Percentiles rank a stretch among this genome's conserved stretches.
phyloP scores from a whole-genome alignment of 2,329 filamentous ascomycete genomes.

The Dryadomyces quercivorus region DNA sequence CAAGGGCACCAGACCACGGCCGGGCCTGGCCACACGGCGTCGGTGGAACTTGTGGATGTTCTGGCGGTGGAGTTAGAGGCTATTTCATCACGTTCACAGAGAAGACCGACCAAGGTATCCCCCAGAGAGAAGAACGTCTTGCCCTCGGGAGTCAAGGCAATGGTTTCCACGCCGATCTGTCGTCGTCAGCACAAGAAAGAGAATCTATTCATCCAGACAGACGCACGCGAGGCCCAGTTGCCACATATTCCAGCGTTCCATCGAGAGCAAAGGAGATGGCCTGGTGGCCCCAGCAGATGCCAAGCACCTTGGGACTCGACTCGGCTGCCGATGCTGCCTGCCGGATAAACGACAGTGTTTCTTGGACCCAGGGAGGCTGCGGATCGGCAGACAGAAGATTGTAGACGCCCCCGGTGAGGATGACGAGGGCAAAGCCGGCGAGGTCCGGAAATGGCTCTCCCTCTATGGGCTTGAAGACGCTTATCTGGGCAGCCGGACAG shows the following conservation, averaged over 20 bases:
- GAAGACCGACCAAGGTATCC: neutral
- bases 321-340: neutral
- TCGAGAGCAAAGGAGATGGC: neutral
- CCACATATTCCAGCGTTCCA: neutral
- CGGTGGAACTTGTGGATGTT: neutral
- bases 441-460: neutral
- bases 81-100: neutral
- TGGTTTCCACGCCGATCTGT: neutral
- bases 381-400: neutral
- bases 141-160: neutral
- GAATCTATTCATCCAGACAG: neutral
- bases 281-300: neutral
- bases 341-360: neutral
- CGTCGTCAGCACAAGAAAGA: too few species aligned
- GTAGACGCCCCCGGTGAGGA: neutral
- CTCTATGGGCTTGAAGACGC: neutral
- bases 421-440: neutral
- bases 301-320: neutral
- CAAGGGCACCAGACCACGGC: neutral
- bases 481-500: neutral
- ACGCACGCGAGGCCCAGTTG: neutral
- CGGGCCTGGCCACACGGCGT: neutral
- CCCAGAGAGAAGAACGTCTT: neutral
- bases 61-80: neutral
- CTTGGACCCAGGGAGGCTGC: neutral